Conservation (phyloP, 257 asterid species). For the Petrea volubilis region DNA sequence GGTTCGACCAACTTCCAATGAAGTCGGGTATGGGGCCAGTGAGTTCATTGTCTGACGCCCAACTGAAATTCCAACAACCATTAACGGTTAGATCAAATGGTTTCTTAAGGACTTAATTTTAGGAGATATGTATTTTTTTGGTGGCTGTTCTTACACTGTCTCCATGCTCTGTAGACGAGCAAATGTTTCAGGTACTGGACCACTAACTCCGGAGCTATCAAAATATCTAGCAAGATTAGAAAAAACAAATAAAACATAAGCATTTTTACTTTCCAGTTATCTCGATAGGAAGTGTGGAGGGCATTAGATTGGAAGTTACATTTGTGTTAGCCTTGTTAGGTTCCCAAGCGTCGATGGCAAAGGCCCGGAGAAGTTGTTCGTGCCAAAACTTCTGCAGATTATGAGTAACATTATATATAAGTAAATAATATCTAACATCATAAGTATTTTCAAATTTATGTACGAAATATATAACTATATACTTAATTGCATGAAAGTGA, state of each 20-base stretch:
- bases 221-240: conserved; percentile 39
- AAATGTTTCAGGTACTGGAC: conserved; percentile 52
- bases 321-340: conserved; percentile 45
- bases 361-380: conserved; percentile 80
- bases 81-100: not conserved
- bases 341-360: conserved; percentile 70
- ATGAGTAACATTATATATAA: not conserved
- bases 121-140: not conserved
- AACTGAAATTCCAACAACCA: conserved; percentile 41
- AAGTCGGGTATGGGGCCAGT: conserved; percentile 77
- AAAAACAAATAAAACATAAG: not conserved
- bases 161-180: conserved; percentile 39
- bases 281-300: too few relatives aligned
- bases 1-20: conserved; percentile 66
- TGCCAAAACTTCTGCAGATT: conserved; percentile 44
- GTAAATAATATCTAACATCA: not conserved
- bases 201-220: conserved; percentile 54
- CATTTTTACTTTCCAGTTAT: not conserved
- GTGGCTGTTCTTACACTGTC: conserved; percentile 36
- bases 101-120: too few relatives aligned
- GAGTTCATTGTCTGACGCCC: conserved; percentile 64
- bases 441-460: not conserved
- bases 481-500: not conserved
- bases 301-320: conserved; percentile 47
- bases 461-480: not conserved